A percentile compares a stretch with the other conserved stretches of the same genome.
phyloP scores from a whole-genome alignment of 169 alveolate species.

The Babesia bovis region DNA sequence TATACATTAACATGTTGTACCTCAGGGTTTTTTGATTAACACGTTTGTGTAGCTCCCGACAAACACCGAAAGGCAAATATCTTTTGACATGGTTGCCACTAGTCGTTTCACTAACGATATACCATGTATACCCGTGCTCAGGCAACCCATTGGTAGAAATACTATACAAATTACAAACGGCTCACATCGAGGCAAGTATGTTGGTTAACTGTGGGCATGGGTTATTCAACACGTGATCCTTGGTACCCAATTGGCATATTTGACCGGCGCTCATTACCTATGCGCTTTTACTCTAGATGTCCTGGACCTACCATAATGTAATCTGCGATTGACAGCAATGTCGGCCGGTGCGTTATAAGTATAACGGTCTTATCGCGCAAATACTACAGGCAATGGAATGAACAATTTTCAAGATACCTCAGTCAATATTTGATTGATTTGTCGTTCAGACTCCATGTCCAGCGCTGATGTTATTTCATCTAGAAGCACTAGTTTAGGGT shows the following conservation, averaged over 20 bases:
- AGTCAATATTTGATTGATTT: background rate
- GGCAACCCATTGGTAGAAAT: too few relatives aligned
- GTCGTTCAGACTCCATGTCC: slow-evolving; percentile 65
- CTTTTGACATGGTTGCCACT: too few relatives aligned
- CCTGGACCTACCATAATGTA: slow-evolving; percentile 33
- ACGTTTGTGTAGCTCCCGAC: too few relatives aligned
- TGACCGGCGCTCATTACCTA: slow-evolving; percentile 38
- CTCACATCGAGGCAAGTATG: slow-evolving; percentile 8
- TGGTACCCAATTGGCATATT: slow-evolving; percentile 41
- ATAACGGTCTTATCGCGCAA: slow-evolving; percentile 35
- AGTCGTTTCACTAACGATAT: too few relatives aligned
- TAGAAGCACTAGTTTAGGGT: slow-evolving; percentile 63
- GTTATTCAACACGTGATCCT: slow-evolving; percentile 2
- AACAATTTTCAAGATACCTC: background rate
- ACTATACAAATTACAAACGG: too few relatives aligned
- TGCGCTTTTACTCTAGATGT: background rate
- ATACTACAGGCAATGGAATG: background rate
- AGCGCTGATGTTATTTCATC: slow-evolving; percentile 75
- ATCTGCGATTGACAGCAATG: slow-evolving; percentile 33
- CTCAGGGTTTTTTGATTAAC: too few relatives aligned
- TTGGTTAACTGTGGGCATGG: slow-evolving; percentile 29
- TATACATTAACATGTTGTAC: too few relatives aligned
- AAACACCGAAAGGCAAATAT: too few relatives aligned
- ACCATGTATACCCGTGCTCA: too few relatives aligned
- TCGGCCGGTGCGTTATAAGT: slow-evolving; percentile 36